phyloP scores from a whole-genome alignment of 176 grass and related monocot genomes.

The Puya raimondii region DNA sequence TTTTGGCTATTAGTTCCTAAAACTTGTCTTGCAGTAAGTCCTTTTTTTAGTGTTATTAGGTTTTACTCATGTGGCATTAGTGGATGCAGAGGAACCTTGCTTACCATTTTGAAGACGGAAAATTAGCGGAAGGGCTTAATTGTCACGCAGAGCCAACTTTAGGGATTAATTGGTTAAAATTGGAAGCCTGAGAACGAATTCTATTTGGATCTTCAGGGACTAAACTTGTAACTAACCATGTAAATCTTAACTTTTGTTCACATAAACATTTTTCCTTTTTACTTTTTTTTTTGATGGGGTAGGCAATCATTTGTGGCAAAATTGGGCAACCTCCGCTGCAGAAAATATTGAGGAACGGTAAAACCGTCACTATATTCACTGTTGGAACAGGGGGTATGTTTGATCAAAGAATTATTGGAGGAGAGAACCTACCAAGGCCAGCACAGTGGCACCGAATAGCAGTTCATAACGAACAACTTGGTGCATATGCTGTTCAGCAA shows the following conservation, averaged over 20 bases:
- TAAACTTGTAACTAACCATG: not conserved
- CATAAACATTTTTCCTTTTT: not conserved
- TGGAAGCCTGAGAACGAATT: too few relatives aligned
- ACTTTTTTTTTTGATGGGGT: constrained; percentile 21
- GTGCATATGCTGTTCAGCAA: constrained; percentile 70
- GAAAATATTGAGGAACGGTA: constrained; percentile 82
- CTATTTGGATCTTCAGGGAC: not conserved
- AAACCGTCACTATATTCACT: constrained; percentile 73
- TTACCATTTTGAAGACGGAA: too few relatives aligned
- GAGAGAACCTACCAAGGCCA: constrained; percentile 52
- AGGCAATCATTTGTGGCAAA: constrained; percentile 93
- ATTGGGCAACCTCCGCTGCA: constrained; percentile 77
- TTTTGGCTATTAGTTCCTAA: too few relatives aligned
- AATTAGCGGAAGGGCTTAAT: too few relatives aligned
- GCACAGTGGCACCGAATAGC: constrained; percentile 89
- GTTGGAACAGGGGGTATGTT: constrained; percentile 93
- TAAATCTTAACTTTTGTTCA: constrained; percentile 9
- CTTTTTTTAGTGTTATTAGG: too few relatives aligned
- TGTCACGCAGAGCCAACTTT: too few relatives aligned
- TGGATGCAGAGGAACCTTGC: too few relatives aligned
- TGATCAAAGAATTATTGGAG: constrained; percentile 67
- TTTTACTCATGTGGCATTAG: too few relatives aligned
- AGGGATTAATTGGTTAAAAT: too few relatives aligned
- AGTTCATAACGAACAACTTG: constrained; percentile 54
- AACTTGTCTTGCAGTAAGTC: too few relatives aligned